Evolutionary conservation across 805 yeast species (phyloP).

Genomic region (Teunomyces panamensis): DNA sequence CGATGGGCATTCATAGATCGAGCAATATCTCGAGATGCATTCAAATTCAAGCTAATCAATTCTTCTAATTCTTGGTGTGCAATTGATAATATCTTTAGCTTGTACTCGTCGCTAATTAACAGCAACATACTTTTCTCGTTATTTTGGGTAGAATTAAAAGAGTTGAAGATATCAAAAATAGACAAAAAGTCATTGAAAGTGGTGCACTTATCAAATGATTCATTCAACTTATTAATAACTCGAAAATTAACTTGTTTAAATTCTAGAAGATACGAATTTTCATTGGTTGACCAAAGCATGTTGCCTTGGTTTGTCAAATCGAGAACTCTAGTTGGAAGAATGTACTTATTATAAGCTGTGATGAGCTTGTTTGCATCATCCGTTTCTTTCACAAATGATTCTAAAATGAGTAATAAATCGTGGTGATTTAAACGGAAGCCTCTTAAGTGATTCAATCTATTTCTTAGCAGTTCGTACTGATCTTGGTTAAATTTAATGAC

Average conservation of each 20-base stretch:
- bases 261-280: conserved; percentile 21
- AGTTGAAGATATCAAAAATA: conserved; percentile 22
- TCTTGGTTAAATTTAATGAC: conserved; percentile 58
- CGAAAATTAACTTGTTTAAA: conserved; percentile 19
- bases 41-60: conserved; percentile 12
- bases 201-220: conserved; percentile 22
- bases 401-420: conserved; percentile 39
- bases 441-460: conserved; percentile 41
- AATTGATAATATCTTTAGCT: conserved; percentile 26
- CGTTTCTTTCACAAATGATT: conserved; percentile 12
- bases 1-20: background rate
- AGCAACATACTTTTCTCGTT: conserved; percentile 14
- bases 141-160: conserved; percentile 2
- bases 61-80: conserved; percentile 26
- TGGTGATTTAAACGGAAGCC: conserved; percentile 54
- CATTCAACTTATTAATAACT: conserved; percentile 22
- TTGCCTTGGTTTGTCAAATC: conserved; percentile 33
- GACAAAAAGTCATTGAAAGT: conserved; percentile 26
- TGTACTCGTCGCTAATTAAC: conserved; percentile 36
- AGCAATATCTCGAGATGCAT: background rate
- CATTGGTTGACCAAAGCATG: conserved; percentile 27
- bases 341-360: conserved; percentile 27
- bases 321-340: conserved; percentile 26
- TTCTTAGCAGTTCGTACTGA: conserved; percentile 29
- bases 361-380: conserved; percentile 17